Percentiles rank a stretch among this genome's conserved stretches.
Conservation (phyloP, 164 flowering plant genomes). For the Vitis amurensis region DNA sequence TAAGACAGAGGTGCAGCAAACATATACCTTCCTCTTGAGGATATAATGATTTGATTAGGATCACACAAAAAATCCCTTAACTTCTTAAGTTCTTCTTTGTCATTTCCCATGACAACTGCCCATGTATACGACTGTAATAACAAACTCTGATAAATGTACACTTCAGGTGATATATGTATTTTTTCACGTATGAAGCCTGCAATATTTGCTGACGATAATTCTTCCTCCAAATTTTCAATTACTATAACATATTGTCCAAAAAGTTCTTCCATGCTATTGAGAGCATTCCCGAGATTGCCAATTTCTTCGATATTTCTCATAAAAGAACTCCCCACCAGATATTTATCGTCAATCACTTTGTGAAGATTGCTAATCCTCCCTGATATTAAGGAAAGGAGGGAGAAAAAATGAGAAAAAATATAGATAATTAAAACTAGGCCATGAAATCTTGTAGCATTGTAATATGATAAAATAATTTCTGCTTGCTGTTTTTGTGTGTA, state of each 20-base stretch:
- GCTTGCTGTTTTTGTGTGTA: no score
- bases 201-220: conserved; percentile 30
- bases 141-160: conserved; percentile 42
- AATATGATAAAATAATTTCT: no score
- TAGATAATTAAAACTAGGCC: no score
- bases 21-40: conserved; percentile 48
- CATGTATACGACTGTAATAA: conserved; percentile 30
- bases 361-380: conserved; percentile 5
- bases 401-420: neutral
- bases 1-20: neutral
- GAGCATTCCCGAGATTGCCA: neutral
- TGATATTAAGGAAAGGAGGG: conserved; percentile 1
- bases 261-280: no score
- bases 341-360: conserved; percentile 11
- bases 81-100: conserved; percentile 29
- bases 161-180: conserved; percentile 29
- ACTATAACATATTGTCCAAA: conserved; percentile 20
- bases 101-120: conserved; percentile 35
- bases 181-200: conserved; percentile 37
- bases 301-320: conserved; percentile 7
- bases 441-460: no score
- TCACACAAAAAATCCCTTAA: conserved; percentile 33
- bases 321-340: neutral
- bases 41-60: conserved; percentile 42
- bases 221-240: conserved; percentile 53